A percentile compares a stretch with the other conserved stretches of the same genome.
phyloP scores from a whole-genome alignment of 176 grass and related monocot species.

The Panicum miliaceum region DNA sequence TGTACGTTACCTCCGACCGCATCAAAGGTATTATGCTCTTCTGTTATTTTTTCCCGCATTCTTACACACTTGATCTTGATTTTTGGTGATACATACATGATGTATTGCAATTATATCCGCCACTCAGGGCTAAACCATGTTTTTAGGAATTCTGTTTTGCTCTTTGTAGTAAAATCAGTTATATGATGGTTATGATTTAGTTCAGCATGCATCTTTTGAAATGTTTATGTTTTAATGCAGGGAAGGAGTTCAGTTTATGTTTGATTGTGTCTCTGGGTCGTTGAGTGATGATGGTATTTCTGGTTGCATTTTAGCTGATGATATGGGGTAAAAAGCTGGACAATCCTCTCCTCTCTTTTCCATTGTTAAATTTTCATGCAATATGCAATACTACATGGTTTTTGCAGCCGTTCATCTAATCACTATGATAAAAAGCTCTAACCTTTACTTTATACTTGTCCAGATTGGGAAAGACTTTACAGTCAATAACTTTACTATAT shows the following conservation, averaged over 20 bases:
- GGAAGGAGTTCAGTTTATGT: constrained; percentile 99
- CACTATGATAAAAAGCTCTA: constrained; percentile 32
- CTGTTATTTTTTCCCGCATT: constrained; percentile 16
- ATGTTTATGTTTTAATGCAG: constrained; percentile 62
- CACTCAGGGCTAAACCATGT: neutral
- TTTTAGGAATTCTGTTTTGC: neutral
- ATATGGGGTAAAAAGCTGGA: constrained; percentile 86
- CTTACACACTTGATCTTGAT: constrained; percentile 23
- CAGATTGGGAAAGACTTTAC: constrained; percentile 97
- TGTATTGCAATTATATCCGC: constrained; percentile 10
- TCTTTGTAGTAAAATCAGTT: constrained; percentile 24
- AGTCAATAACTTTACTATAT: constrained; percentile 89
- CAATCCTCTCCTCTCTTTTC: constrained; percentile 2
- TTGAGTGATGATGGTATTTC: constrained; percentile 80
- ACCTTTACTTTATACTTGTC: constrained; percentile 34
- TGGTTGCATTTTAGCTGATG: constrained; percentile 98
- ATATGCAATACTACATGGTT: neutral
- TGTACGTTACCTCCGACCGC: constrained; percentile 83
- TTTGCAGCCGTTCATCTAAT: constrained; percentile 31
- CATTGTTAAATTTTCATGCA: constrained; percentile 18
- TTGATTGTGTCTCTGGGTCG: constrained; percentile 95
- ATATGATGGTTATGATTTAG: constrained; percentile 19
- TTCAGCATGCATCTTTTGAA: constrained; percentile 38
- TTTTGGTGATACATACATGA: neutral
- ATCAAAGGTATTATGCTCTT: constrained; percentile 77